These are phyloP conservation scores for Cenchrus americanus DNA, from an alignment of 176 grass and related monocot species.

Conservation along the genomic window DNA sequence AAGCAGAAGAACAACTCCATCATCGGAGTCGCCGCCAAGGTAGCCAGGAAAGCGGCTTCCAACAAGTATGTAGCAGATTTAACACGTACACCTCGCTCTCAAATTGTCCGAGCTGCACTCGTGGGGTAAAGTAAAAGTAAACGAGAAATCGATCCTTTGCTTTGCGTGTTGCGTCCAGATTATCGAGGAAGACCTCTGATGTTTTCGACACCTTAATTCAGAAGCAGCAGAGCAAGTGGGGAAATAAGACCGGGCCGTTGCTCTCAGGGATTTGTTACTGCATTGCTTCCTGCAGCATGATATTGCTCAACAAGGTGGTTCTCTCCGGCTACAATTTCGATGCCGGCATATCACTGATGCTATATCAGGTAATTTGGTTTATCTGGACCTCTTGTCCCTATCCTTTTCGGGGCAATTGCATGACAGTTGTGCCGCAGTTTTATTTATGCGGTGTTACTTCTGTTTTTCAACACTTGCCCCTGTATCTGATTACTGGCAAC, in stretches of 20 bases:
- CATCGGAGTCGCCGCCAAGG: slow-evolving; percentile 58
- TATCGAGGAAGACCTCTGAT: slow-evolving; percentile 65
- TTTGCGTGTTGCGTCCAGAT: slow-evolving; percentile 27
- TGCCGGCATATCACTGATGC: slow-evolving; percentile 74
- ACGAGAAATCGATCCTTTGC: neutral
- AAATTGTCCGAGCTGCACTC: neutral
- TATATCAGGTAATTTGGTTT: slow-evolving; percentile 66
- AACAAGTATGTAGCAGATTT: slow-evolving; percentile 45
- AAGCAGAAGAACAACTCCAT: slow-evolving; percentile 83
- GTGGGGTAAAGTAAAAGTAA: neutral
- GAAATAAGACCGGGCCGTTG: slow-evolving; percentile 55
- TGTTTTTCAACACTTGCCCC: neutral
- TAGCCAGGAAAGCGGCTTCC: slow-evolving; percentile 57
- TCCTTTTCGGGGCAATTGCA: neutral
- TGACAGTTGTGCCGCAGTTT: neutral
- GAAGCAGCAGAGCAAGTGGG: slow-evolving; percentile 57
- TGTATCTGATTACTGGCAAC: too few species aligned
- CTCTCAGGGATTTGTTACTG: slow-evolving; percentile 77
- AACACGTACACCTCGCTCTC: too few species aligned
- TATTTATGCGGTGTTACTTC: neutral
- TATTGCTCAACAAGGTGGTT: slow-evolving; percentile 90
- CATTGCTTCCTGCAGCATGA: slow-evolving; percentile 88
- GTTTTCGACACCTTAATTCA: slow-evolving; percentile 62
- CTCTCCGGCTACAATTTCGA: slow-evolving; percentile 78
- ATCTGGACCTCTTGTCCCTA: neutral